Conservation (phyloP, 805 yeast species). For the Lachancea fermentati region DNA sequence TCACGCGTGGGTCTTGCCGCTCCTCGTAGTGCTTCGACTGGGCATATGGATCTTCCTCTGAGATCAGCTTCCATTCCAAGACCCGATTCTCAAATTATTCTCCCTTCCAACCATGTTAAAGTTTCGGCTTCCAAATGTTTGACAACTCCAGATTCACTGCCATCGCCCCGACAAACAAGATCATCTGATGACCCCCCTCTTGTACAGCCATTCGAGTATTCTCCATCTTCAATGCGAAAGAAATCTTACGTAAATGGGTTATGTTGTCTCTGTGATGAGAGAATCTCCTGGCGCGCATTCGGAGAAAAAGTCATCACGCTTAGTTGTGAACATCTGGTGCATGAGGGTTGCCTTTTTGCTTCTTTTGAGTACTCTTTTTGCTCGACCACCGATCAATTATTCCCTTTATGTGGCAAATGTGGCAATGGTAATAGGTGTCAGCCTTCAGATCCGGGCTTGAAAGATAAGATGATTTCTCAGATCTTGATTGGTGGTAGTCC, state of each 20-base stretch:
- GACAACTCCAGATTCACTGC: slow-evolving; percentile 1
- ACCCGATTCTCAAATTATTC: slow-evolving; percentile 11
- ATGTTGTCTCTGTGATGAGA: slow-evolving; percentile 46
- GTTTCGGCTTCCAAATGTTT: not conserved
- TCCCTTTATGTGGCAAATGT: slow-evolving; percentile 27
- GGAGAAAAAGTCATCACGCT: slow-evolving; percentile 44
- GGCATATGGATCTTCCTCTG: slow-evolving; percentile 12
- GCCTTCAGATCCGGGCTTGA: slow-evolving; percentile 25
- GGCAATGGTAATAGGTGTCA: slow-evolving; percentile 19
- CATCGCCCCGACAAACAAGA: slow-evolving; percentile 1
- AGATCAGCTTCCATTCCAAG: slow-evolving; percentile 29
- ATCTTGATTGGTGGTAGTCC: slow-evolving; percentile 5
- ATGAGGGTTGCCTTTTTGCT: slow-evolving; percentile 51
- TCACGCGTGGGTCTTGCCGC: not conserved
- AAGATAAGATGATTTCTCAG: slow-evolving; percentile 26
- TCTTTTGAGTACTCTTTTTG: slow-evolving; percentile 27
- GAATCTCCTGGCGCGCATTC: slow-evolving; percentile 39
- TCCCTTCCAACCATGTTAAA: slow-evolving; percentile 1
- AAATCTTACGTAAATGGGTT: slow-evolving; percentile 25
- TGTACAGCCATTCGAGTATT: slow-evolving; percentile 14
- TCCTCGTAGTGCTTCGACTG: slow-evolving; percentile 3
- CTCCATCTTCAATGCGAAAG: slow-evolving; percentile 11
- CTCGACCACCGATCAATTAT: slow-evolving; percentile 19
- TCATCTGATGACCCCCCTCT: slow-evolving; percentile 12
- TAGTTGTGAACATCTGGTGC: slow-evolving; percentile 50